Evolutionary conservation across 441 rosid genomes (phyloP).

Genomic region (Breynia disticha): DNA sequence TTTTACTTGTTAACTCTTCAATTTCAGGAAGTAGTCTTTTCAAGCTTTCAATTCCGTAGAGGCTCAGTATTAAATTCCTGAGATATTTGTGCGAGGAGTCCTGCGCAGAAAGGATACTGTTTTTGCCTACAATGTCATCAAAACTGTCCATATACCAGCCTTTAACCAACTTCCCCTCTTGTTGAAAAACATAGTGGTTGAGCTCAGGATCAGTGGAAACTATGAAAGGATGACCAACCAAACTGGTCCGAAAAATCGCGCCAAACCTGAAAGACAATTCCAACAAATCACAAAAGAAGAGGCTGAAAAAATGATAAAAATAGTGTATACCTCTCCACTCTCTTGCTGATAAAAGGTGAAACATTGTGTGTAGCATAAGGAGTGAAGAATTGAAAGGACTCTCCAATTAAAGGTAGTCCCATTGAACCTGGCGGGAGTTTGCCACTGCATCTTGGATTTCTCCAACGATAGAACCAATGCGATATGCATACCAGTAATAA

Average conservation of each 20-base stretch:
- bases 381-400: constrained; percentile 13
- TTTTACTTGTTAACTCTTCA: constrained; percentile 13
- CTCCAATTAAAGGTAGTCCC: constrained; percentile 16
- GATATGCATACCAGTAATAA: too few relatives aligned
- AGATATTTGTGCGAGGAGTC: constrained; percentile 27
- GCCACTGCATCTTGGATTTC: constrained; percentile 8
- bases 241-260: constrained; percentile 13
- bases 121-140: constrained; percentile 21
- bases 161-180: constrained; percentile 19
- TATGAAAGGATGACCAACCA: constrained; percentile 17
- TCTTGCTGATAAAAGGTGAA: constrained; percentile 12
- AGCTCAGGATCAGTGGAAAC: constrained; percentile 19
- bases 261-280: constrained; percentile 12
- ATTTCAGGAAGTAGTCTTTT: constrained; percentile 15
- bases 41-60: constrained; percentile 20
- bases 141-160: constrained; percentile 21
- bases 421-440: constrained; percentile 14
- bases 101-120: constrained; percentile 1
- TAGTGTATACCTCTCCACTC: constrained; percentile 1
- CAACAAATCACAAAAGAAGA: background rate
- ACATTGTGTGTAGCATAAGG: constrained; percentile 5
- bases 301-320: background rate
- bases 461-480: constrained; percentile 10
- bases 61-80: constrained; percentile 16
- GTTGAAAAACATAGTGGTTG: constrained; percentile 18